phyloP scores from a whole-genome alignment of 129 eudicot species.

The Silybum marianum region DNA sequence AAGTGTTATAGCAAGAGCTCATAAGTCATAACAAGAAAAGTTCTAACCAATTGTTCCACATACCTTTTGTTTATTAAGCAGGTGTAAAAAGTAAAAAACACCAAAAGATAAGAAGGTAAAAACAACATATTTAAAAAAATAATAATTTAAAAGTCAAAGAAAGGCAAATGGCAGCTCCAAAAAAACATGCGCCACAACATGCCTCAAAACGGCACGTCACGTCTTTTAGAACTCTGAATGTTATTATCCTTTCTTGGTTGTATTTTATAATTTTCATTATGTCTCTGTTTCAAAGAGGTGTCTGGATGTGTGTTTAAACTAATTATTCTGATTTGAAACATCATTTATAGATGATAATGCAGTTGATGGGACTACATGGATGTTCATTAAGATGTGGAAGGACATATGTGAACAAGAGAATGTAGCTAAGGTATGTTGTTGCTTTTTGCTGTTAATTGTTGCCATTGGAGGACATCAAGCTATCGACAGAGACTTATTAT shows the following conservation, averaged over 20 bases:
- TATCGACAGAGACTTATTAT: background rate
- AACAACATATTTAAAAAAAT: no score
- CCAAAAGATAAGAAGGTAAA: no score
- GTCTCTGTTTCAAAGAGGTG: background rate
- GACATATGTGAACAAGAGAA: constrained; percentile 52
- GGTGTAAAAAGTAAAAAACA: no score
- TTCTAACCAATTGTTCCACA: no score
- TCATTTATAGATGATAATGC: constrained; percentile 19
- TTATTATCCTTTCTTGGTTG: background rate
- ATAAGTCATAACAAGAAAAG: no score
- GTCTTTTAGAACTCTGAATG: no score
- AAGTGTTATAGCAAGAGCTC: no score
- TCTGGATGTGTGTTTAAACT: background rate
- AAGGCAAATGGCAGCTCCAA: no score
- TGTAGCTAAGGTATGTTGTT: constrained; percentile 61
- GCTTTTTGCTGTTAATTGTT: background rate
- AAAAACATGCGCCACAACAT: no score
- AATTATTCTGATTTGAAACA: constrained; percentile 10
- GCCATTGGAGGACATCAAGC: background rate
- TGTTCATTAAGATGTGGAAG: constrained; percentile 74
- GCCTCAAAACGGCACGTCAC: background rate
- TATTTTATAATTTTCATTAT: background rate
- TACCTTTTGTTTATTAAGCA: no score
- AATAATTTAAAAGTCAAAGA: no score
- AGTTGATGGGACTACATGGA: constrained; percentile 44